These are phyloP conservation scores for Aspergillus taichungensis DNA, from an alignment of 495 filamentous ascomycete species.

Conservation along the genomic window DNA sequence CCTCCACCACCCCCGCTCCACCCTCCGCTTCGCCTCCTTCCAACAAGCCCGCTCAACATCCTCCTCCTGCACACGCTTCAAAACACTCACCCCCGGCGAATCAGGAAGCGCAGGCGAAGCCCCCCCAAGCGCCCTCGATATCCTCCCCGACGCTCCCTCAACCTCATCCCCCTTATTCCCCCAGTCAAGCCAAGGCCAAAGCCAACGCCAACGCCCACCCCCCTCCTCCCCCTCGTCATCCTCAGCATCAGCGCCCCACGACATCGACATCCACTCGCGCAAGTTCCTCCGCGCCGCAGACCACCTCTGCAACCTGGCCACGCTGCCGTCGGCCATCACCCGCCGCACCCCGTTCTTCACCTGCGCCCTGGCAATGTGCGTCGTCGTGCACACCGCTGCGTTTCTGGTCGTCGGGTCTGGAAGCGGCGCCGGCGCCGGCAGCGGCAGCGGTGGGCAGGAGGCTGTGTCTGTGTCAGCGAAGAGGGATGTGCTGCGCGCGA, in stretches of 20 bases:
- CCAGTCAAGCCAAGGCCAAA: too few relatives aligned
- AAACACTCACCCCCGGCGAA: conserved; percentile 17
- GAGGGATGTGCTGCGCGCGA: conserved; percentile 51
- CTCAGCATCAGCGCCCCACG: conserved; percentile 13
- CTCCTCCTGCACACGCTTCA: conserved; percentile 17
- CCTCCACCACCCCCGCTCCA: conserved; percentile 58
- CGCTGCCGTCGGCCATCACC: conserved; percentile 55
- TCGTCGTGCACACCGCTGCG: conserved; percentile 39
- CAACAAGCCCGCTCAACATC: conserved; percentile 1
- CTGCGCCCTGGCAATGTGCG: conserved; percentile 50
- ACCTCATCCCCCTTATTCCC: too few relatives aligned
- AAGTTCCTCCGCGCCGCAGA: conserved; percentile 64
- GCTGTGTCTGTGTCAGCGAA: conserved; percentile 12
- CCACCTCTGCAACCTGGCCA: conserved; percentile 61
- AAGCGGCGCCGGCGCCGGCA: conserved; percentile 15
- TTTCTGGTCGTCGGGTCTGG: conserved; percentile 32
- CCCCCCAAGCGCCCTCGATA: too few relatives aligned
- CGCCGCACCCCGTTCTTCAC: conserved; percentile 72
- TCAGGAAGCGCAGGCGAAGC: too few relatives aligned
- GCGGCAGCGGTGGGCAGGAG: conserved; percentile 24
- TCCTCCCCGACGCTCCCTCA: too few relatives aligned
- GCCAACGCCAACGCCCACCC: too few relatives aligned
- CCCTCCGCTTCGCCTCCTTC: conserved; percentile 25
- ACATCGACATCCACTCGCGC: conserved; percentile 48
- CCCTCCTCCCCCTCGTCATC: conserved; percentile 11